Percentiles rank a stretch among this genome's conserved stretches.
These are phyloP conservation scores for Anethum foeniculum DNA, from an alignment of 140 eudicot species.

Conservation along the genomic window DNA sequence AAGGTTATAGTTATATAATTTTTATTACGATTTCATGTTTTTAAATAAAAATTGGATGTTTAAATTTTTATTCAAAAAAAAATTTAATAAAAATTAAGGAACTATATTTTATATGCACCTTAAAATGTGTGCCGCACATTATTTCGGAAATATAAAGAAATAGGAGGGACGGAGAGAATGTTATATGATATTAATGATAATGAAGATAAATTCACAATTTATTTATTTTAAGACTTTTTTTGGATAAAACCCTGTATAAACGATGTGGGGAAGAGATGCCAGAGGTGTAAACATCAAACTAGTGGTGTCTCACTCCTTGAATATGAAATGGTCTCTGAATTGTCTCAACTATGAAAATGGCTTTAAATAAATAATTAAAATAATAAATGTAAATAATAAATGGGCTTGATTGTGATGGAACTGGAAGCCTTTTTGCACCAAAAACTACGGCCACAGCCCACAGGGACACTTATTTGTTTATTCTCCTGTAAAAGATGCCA, in stretches of 20 bases:
- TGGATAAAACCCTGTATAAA: neutral
- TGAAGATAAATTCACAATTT: neutral
- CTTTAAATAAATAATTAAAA: neutral
- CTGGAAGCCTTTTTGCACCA: neutral
- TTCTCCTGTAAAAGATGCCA: neutral
- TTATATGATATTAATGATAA: neutral
- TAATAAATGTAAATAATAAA: neutral
- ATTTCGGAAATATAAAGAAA: no score
- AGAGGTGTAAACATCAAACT: neutral
- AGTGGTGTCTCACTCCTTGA: constrained; percentile 9
- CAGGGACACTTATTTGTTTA: neutral
- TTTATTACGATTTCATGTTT: no score
- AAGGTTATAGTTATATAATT: no score
- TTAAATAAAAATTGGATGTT: no score
- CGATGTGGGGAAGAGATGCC: constrained; percentile 7
- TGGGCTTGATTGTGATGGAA: neutral
- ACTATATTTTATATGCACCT: no score
- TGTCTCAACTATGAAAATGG: constrained; percentile 3
- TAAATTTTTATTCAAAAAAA: no score
- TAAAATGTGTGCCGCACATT: no score
- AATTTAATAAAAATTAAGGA: no score
- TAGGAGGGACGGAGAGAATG: no score
- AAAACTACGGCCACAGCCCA: neutral
- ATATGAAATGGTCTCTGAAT: constrained; percentile 5
- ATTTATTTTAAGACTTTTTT: neutral